Base-by-base conservation (phyloP, 2,329 filamentous ascomycete genomes). In the Colletotrichum cereale region DNA sequence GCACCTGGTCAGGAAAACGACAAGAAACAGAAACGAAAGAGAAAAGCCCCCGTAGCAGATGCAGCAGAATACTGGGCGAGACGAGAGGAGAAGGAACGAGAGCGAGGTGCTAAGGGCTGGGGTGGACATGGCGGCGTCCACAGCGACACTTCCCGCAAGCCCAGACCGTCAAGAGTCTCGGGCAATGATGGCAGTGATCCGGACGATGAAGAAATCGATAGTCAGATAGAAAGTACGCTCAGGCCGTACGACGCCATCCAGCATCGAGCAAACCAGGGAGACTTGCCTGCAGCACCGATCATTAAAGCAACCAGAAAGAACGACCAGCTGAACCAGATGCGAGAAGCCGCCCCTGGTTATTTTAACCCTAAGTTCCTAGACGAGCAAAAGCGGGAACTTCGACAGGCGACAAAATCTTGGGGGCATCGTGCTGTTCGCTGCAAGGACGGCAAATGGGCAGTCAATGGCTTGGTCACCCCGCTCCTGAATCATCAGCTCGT, bases 401-500 rank as follows among this genome's bases (percentile, higher is more conserved):
- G 1, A 36, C 42, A 52, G 2, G 16, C 66, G 0, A 53, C 44
- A 2, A 34, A 24, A 1, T n/a, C 61, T 31, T 69, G 61, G 61
- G 66, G 66, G 0, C 3, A 36, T 16, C 2, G 16, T 4, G 34
- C 11, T 2, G 60, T 64, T 11, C 7, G 8, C 2, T 10, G 34
- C 14, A 38, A 29, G 1, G 2, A 52, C 26, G 66, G 66, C 10
- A n/a, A 29, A 5, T 69, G 66, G 66, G 12, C 60, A 44, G 34
- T 65, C n/a, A 42, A 2, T 18, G 36, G 42, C 14, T 24, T 56
- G 1, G 2, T 18, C 6, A 38, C 34, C 0, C 53, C n/a, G 2
- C 11, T 69, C 2, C 16, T 29, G 2, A 47, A 77, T 12, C 85
- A 89, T 57, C 89, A 91, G 64, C 73, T 90, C 0, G 79, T 86